Evolutionary conservation across 208 protist species (phyloP), one percentile per base, ranked within the genome.

Genomic region (Wallacemonas sp.): DNA sequence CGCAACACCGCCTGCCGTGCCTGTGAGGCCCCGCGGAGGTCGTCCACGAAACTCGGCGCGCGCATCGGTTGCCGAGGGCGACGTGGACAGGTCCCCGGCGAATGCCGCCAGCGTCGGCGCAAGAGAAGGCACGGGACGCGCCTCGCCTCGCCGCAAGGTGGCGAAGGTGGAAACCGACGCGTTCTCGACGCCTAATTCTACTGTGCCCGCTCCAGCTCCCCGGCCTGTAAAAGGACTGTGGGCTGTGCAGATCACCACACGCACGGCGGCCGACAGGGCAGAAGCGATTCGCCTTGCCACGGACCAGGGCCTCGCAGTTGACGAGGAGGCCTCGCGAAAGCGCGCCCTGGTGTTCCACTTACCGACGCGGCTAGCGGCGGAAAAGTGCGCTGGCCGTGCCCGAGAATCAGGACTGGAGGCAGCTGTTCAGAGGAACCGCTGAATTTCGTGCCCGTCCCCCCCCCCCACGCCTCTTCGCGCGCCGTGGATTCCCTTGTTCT

Each of bases 361-460:
- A 36, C 36, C 33, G 27, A 85, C 79, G 10, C 65, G 68, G 30
- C 60, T 85, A 1, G 70, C 71, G 9, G 73, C 79, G 41, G 79
- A 85, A 55, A 67, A 73, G 39, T 78, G 77, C 46, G 66, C 65
- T 17, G 63, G 65, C 44, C 24, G 45, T 29, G 52, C 67, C 36
- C 68, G 67, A 21, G 70, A 73, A 21, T 45, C 38, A n/a, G 73
- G 70, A 12, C 60, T 79, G 15, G 70, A 69, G 60, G 59, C 78
- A 5, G 33, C 58, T 1, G 53, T 77, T 6, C 38, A 42, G 33
- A 54, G 19, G 62, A 32, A 32, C 26, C 13, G 19, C 17, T 67
- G 46, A 59, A 15, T 21, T 13, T 41, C n/a, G 22, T 39, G 32
- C 38, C 33, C 15, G 32, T 66, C 17, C 60, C 62, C 5, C 42